A percentile compares a stretch with the other conserved stretches of the same genome.
Evolutionary conservation across 768 basidiomycete species (phyloP).

Genomic region (Ramaria sp.): DNA sequence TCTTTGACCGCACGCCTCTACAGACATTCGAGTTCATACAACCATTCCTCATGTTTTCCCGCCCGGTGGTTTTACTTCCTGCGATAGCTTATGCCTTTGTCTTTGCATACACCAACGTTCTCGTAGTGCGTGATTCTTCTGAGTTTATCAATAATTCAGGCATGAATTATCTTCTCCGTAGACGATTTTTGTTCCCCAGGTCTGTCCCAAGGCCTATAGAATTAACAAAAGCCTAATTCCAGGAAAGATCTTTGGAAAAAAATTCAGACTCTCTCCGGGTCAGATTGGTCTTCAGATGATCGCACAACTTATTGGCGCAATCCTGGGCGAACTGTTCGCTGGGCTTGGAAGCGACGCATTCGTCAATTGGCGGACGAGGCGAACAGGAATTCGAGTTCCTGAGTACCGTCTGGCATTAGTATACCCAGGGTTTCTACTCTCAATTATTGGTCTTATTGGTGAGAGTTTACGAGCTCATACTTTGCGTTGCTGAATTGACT

Average conservation of each 20-base stretch:
- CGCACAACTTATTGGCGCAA: conserved; percentile 13
- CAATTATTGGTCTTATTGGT: conserved; percentile 10
- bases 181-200: conserved; percentile 1
- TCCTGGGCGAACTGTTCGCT: conserved; percentile 16
- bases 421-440: conserved; percentile 14
- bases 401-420: conserved; percentile 14
- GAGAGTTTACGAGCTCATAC: not conserved
- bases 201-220: not conserved
- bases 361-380: conserved; percentile 12
- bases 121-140: not conserved
- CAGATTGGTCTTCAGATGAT: conserved; percentile 17
- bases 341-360: conserved; percentile 14
- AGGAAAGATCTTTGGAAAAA: conserved; percentile 13
- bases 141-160: not conserved
- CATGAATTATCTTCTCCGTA: not conserved
- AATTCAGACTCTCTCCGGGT: conserved; percentile 13
- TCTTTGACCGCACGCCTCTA: not conserved
- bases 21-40: not conserved
- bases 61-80: not conserved
- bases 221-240: not conserved
- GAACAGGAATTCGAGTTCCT: conserved; percentile 13
- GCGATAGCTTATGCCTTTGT: not conserved
- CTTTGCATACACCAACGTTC: not conserved
- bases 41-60: not conserved
- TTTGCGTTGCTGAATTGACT: not conserved